Base-by-base conservation (phyloP, 345 rosid genomes). In the Rhodomyrtus tomentosa region DNA sequence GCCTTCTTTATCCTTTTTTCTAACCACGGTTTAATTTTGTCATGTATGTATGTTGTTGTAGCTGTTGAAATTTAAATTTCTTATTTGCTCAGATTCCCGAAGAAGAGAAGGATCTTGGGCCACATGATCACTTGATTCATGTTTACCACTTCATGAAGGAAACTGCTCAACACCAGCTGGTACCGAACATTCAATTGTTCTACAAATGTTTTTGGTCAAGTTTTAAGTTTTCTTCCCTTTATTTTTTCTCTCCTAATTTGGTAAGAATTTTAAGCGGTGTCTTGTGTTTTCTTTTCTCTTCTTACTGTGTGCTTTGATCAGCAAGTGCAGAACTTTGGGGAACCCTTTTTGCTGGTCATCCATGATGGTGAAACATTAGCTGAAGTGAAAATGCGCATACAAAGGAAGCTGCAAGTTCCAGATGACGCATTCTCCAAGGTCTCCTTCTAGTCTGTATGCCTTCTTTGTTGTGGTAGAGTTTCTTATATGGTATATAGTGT, bases 251-350 rank as follows among this genome's bases (percentile, higher is more conserved):
- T 38, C 4, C 32, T 15, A 20, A 8, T 68, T 68, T 68, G 79
- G 79, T 68, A 83, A 32, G 76, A 42, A 25, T 83, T 22, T 55
- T 55, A 36, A 54, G 27, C 50, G 32, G 49, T 52, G 73, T 22
- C n/a, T 68, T 48, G 15, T 50, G 68, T 36, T 56, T 81, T 81
- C 53, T 58, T 81, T 50, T 62, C 29, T 16, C 29, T 32, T 84
- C 14, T 40, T 68, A 68, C 36, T 55, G 49, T 83, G 68, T 59
- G 56, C 85, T 83, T 58, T 85, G 25, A 85, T 87, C 91, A 97
- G 96, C 98, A 97, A 90, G 92, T 97, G 52, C 98, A 95, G 82
- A 95, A 95, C 86, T 97, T 97, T 74, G 99, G 99, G 6, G 99
- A 97, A 84, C 99, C 99, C 20, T 97, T 97, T 90, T 94, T 97